These are phyloP conservation scores for Amanita exitialis DNA, from an alignment of 768 basidiomycete genomes.

Conservation along the genomic window DNA sequence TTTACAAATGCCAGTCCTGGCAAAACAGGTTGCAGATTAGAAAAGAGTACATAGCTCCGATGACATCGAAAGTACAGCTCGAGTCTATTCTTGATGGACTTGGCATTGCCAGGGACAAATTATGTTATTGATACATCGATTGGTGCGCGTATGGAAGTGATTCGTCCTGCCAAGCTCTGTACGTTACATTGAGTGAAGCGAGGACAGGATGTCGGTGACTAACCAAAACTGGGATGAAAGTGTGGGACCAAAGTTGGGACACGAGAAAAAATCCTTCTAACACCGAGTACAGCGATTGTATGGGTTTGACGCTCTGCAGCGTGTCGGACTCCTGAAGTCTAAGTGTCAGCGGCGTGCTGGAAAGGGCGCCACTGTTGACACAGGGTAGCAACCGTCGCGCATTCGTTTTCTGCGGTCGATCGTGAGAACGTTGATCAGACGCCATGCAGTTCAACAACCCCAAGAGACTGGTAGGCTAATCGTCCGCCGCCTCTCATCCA, in stretches of 20 bases:
- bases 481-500: too few species aligned
- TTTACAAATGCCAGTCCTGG: background rate
- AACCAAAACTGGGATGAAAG: background rate
- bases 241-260: background rate
- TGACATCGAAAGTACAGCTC: background rate
- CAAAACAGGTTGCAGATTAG: background rate
- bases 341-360: background rate
- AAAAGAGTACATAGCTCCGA: background rate
- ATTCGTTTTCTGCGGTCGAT: background rate
- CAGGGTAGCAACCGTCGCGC: too few species aligned
- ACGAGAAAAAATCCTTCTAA: background rate
- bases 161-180: background rate
- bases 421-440: background rate
- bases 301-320: background rate
- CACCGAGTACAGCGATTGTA: background rate
- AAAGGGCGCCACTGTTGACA: too few species aligned
- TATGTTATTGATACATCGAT: slow-evolving; percentile 1
- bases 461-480: slow-evolving; percentile 1
- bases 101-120: background rate
- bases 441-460: slow-evolving; percentile 1
- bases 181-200: background rate
- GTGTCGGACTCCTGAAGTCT: background rate
- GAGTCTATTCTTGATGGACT: background rate
- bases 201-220: background rate
- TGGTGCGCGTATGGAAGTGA: background rate